Base-by-base conservation (phyloP, 2,329 filamentous ascomycete species). In the Stemphylium vesicarium region DNA sequence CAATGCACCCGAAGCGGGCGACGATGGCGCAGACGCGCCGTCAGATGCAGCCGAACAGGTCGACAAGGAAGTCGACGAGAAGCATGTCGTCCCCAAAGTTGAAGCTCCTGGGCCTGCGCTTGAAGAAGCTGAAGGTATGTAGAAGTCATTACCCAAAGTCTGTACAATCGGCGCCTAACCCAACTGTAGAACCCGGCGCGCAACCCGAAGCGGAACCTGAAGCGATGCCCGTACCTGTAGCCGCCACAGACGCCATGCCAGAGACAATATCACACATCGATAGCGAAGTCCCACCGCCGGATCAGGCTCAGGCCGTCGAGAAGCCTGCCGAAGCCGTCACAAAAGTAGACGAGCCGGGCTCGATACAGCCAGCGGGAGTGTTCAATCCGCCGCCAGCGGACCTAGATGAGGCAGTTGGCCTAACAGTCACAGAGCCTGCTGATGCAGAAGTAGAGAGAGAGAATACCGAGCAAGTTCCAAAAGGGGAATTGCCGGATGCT, bases 211-310 rank as follows among this genome's bases (percentile, higher is more conserved):
- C 16, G 12, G 48, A 63, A 15, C 48, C 54, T 38, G 48, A 50
- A 13, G 26, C 40, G 13, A 15, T 31, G 16, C 46, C 62, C 9
- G 46, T 62, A 10, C 58, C 62, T 33, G 60, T 16, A 52, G 31
- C 63, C n/a, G 63, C 64, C 13, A 52, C 60, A 18, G 54, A 68
- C 18, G 48, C 49, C 26, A 40, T 59, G 2, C 64, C 57, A 1
- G 65, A 66, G 38, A 58, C 59, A 2, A 44, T 67, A 31, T 67
- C 65, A 35, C 65, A 67, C 31, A 64, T 69, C 6, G 64, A 66
- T 22, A 63, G 63, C 49, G 54, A 66, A 2, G 15, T 54, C 3
- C 52, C 62, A 18, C 56, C 60, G 9, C 62, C 60, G n/a, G 43
- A 58, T 18, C 51, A 43, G 15, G 48, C 42, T 15, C 60, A 61